A percentile compares a stretch with the other conserved stretches of the same genome.
Conservation (phyloP, 2,329 filamentous ascomycete genomes). For the Fusarium neocosmosporiellum region DNA sequence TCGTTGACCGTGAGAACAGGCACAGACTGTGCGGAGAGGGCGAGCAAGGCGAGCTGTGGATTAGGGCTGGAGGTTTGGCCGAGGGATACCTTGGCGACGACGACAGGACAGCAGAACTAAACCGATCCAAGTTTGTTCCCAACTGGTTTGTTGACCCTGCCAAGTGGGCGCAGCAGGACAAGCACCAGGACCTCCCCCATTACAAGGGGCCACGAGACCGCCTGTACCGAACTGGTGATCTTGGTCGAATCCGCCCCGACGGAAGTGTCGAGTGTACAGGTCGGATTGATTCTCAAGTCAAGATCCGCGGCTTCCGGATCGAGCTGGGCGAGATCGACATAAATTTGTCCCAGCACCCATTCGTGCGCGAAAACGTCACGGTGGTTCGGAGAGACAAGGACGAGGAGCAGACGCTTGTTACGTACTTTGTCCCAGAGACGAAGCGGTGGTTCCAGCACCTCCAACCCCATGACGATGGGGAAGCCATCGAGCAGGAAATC, state of each 20-base stretch:
- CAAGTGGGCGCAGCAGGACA: slow-evolving; percentile 74
- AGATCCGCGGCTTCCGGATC: slow-evolving; percentile 95
- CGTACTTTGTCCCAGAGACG: slow-evolving; percentile 81
- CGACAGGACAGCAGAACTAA: slow-evolving; percentile 57
- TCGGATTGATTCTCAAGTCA: slow-evolving; percentile 88
- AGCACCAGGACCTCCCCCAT: slow-evolving; percentile 58
- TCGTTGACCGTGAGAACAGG: slow-evolving; percentile 77
- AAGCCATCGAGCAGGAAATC: slow-evolving; percentile 58
- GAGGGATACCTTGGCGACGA: slow-evolving; percentile 78
- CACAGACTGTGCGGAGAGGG: slow-evolving; percentile 81
- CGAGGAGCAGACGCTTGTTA: slow-evolving; percentile 85
- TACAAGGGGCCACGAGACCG: slow-evolving; percentile 82
- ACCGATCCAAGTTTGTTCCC: slow-evolving; percentile 78
- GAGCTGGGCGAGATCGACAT: slow-evolving; percentile 94
- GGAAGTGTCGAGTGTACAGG: slow-evolving; percentile 84
- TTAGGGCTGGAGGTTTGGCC: slow-evolving; percentile 84
- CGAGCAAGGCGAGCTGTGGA: slow-evolving; percentile 85
- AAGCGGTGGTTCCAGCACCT: slow-evolving; percentile 79
- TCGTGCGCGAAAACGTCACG: slow-evolving; percentile 88
- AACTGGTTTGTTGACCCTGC: slow-evolving; percentile 88
- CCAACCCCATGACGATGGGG: slow-evolving; percentile 63
- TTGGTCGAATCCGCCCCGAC: slow-evolving; percentile 69
- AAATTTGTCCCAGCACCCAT: slow-evolving; percentile 77
- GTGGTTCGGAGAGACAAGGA: slow-evolving; percentile 66
- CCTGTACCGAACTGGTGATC: slow-evolving; percentile 87